These are phyloP conservation scores for Akanthomyces uredinophilus DNA, from an alignment of 2,329 filamentous ascomycete species.

Conservation along the genomic window DNA sequence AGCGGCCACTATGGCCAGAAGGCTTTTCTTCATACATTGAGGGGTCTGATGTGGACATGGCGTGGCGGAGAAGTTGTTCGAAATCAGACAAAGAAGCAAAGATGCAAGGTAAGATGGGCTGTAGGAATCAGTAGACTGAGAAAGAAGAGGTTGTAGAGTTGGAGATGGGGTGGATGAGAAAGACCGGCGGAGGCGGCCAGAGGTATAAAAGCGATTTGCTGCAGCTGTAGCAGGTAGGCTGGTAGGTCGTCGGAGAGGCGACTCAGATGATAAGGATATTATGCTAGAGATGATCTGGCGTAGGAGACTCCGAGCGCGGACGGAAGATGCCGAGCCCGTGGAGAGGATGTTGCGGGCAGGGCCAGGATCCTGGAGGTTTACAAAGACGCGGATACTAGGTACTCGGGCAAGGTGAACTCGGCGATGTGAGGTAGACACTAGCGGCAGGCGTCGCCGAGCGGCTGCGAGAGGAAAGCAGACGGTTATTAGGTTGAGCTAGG, in stretches of 20 bases:
- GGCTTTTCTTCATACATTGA: conserved; percentile 10
- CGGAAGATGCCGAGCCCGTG: not conserved
- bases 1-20: not conserved
- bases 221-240: too few species aligned
- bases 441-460: conserved; percentile 3
- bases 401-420: not conserved
- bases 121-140: not conserved
- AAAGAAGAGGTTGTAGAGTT: not conserved
- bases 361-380: not conserved
- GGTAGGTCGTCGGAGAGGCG: not conserved
- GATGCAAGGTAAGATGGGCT: not conserved
- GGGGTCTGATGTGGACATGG: conserved; percentile 10
- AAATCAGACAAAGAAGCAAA: not conserved
- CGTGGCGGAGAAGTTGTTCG: not conserved
- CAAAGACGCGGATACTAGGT: not conserved
- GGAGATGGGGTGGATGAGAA: not conserved
- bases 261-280: not conserved
- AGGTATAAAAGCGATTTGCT: not conserved
- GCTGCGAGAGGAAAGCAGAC: not conserved
- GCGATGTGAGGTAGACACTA: not conserved
- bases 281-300: not conserved
- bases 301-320: not conserved
- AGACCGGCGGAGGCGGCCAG: not conserved
- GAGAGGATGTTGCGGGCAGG: not conserved
- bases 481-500: not conserved